Percentiles rank a stretch among this genome's conserved stretches.
Conservation (phyloP, 2,329 filamentous ascomycete genomes). For the Aspergillus niger region DNA sequence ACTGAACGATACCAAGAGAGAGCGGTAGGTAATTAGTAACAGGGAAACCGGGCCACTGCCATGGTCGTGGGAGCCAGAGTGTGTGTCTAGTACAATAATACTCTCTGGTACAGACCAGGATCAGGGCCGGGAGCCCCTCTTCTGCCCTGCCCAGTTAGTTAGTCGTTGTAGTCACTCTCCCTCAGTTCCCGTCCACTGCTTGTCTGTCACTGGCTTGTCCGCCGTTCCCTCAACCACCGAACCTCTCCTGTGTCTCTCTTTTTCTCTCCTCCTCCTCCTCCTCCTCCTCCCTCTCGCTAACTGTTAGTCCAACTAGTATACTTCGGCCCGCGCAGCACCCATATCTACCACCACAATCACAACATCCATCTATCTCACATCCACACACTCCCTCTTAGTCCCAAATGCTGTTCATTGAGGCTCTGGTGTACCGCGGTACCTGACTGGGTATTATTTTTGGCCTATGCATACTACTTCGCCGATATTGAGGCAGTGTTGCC, state of each 20-base stretch:
- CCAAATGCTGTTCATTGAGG: background rate
- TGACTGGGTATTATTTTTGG: background rate
- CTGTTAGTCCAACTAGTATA: background rate
- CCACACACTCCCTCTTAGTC: background rate
- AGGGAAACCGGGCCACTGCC: background rate
- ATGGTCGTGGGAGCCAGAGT: background rate
- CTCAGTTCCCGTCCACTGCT: background rate
- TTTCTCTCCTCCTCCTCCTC: background rate
- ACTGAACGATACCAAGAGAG: background rate
- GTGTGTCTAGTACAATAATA: too few relatives aligned
- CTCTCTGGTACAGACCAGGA: background rate
- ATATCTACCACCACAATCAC: background rate
- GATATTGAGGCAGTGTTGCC: conserved; percentile 32
- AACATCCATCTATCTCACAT: background rate
- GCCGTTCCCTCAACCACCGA: too few relatives aligned
- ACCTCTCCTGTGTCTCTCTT: background rate
- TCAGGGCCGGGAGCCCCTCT: conserved; percentile 7
- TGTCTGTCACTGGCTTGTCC: background rate
- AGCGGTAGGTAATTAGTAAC: background rate
- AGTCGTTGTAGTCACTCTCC: background rate
- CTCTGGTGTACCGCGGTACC: background rate
- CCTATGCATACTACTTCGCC: background rate
- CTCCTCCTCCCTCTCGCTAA: background rate
- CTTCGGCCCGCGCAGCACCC: too few relatives aligned
- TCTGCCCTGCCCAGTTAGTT: background rate